Percentiles rank a stretch among this genome's conserved stretches.
These are phyloP conservation scores for Tuctoria greenei DNA, from an alignment of 176 grass and related monocot species.

Conservation along the genomic window DNA sequence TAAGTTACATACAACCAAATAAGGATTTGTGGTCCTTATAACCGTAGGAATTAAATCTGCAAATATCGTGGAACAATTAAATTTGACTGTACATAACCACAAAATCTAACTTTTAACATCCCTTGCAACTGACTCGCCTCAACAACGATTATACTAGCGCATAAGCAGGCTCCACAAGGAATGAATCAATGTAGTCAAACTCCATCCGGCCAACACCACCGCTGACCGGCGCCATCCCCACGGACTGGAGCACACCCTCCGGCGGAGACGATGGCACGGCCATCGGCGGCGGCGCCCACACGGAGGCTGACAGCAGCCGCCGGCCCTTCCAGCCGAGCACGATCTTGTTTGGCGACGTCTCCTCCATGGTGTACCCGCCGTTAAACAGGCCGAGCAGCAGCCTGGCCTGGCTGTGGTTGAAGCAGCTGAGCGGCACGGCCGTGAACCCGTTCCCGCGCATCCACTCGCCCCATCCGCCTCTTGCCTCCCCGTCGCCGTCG, in stretches of 20 bases:
- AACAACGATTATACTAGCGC: conserved; percentile 33
- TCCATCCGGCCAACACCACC: conserved; percentile 34
- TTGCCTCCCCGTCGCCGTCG: conserved; percentile 16
- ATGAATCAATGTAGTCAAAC: conserved; percentile 48
- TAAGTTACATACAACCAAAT: too few species aligned
- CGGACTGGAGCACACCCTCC: conserved; percentile 16
- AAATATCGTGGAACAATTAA: background rate
- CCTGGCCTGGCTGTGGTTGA: conserved; percentile 77
- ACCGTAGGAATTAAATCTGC: too few species aligned
- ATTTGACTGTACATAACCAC: background rate
- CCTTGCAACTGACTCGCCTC: background rate
- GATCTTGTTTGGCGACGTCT: conserved; percentile 58
- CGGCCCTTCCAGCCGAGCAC: conserved; percentile 61
- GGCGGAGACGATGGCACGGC: conserved; percentile 15
- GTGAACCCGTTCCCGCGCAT: conserved; percentile 52
- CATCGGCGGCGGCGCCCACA: conserved; percentile 48
- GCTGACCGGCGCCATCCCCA: conserved; percentile 23
- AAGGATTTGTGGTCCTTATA: too few species aligned
- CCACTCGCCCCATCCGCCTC: conserved; percentile 58
- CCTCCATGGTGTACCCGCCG: conserved; percentile 65
- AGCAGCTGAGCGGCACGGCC: conserved; percentile 58
- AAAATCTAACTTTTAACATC: background rate
- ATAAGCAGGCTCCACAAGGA: conserved; percentile 49
- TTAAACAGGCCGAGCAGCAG: conserved; percentile 68
- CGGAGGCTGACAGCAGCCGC: conserved; percentile 55